A percentile compares a stretch with the other conserved stretches of the same genome.
Conservation (phyloP, 2,329 filamentous ascomycete genomes). For the Lachnellula occidentalis region DNA sequence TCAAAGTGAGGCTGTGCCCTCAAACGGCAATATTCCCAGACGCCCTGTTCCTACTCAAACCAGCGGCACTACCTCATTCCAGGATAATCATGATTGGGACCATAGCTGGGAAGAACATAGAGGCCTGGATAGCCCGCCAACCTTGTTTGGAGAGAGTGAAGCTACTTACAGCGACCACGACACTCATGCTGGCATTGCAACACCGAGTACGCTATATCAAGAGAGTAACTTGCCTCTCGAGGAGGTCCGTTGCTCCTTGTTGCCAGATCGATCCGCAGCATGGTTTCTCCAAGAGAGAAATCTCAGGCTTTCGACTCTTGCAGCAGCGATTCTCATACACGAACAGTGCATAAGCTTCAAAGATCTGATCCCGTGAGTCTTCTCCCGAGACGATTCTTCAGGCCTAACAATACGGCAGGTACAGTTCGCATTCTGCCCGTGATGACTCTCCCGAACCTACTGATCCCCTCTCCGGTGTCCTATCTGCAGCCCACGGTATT, state of each 20-base stretch:
- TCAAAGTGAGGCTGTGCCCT: too few relatives aligned
- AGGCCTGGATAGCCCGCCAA: too few relatives aligned
- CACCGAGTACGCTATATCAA: background rate
- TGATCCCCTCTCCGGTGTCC: conserved; percentile 16
- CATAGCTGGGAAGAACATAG: too few relatives aligned
- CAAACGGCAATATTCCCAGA: too few relatives aligned
- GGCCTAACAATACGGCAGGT: background rate
- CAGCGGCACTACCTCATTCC: too few relatives aligned
- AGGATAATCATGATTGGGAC: too few relatives aligned
- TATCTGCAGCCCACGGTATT: conserved; percentile 10
- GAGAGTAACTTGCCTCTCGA: background rate
- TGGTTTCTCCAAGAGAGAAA: background rate
- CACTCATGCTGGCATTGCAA: background rate
- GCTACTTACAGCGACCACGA: too few relatives aligned
- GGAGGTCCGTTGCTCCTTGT: background rate
- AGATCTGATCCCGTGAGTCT: conserved; percentile 10
- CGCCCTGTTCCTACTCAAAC: too few relatives aligned
- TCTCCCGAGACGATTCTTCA: background rate
- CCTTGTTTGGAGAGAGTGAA: too few relatives aligned
- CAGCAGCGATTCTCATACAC: conserved; percentile 9
- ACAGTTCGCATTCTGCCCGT: background rate
- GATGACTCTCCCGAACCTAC: conserved; percentile 2
- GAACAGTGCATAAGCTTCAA: conserved; percentile 1
- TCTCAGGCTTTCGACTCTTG: conserved; percentile 10
- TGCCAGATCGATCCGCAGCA: background rate